phyloP scores from a whole-genome alignment of 2,329 filamentous ascomycete species.

The Curvularia sp. region DNA sequence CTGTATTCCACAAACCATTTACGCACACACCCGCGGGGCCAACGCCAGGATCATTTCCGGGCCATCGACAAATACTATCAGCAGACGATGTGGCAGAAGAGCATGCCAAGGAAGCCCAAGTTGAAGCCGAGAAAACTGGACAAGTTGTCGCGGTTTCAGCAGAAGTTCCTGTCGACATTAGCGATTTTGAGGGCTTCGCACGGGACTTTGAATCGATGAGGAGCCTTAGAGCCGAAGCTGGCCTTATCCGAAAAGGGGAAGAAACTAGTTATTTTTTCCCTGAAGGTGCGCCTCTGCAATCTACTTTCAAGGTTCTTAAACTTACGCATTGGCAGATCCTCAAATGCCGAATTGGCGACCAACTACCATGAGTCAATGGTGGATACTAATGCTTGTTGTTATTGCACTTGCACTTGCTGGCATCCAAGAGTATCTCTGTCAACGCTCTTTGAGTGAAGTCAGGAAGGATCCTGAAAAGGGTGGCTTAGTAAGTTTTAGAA shows the following conservation, averaged over 20 bases:
- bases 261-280: constrained; percentile 52
- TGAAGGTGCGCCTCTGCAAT: constrained; percentile 23
- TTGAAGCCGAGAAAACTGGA: constrained; percentile 54
- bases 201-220: constrained; percentile 43
- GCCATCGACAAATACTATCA: constrained; percentile 35
- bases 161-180: constrained; percentile 54
- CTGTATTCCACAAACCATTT: constrained; percentile 47
- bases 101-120: constrained; percentile 49
- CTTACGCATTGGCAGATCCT: constrained; percentile 36
- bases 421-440: constrained; percentile 50
- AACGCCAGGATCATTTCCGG: constrained; percentile 20
- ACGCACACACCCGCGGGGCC: constrained; percentile 26
- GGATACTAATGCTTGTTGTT: constrained; percentile 43
- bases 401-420: constrained; percentile 46
- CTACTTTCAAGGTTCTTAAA: neutral
- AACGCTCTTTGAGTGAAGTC: constrained; percentile 39
- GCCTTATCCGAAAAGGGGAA: constrained; percentile 26
- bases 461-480: constrained; percentile 22
- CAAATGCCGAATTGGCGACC: constrained; percentile 52
- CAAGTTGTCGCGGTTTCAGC: constrained; percentile 54
- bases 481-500: constrained; percentile 43
- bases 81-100: constrained; percentile 24
- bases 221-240: constrained; percentile 26
- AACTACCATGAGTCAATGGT: constrained; percentile 50
- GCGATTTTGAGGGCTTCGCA: constrained; percentile 47